Evolutionary conservation across 2,329 filamentous ascomycete genomes (phyloP).

Genomic region (Aspergillus neoniger): DNA sequence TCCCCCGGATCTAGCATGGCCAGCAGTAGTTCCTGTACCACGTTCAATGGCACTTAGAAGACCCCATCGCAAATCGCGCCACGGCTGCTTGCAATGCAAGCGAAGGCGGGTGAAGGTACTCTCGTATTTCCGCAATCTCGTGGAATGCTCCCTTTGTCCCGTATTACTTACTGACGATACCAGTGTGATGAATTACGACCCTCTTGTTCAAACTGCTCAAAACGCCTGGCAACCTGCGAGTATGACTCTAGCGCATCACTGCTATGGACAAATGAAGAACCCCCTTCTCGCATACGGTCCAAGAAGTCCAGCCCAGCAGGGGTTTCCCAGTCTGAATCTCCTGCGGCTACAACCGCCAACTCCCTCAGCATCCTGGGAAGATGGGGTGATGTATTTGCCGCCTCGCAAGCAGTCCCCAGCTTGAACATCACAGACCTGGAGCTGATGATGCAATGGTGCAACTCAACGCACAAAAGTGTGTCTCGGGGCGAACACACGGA

Average conservation of each 20-base stretch:
- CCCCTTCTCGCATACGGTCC: constrained; percentile 17
- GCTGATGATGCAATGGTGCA: constrained; percentile 45
- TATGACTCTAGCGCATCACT: constrained; percentile 35
- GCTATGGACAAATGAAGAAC: constrained; percentile 36
- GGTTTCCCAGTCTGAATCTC: constrained; percentile 18
- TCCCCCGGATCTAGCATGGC: background rate
- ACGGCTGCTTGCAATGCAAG: constrained; percentile 40
- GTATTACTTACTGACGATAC: background rate
- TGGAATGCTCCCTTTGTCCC: background rate
- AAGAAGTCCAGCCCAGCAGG: constrained; percentile 24
- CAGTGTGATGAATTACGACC: constrained; percentile 39
- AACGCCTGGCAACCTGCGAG: constrained; percentile 35
- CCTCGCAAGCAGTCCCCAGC: constrained; percentile 22
- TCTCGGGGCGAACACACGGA: constrained; percentile 34
- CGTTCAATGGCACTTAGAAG: constrained; percentile 35
- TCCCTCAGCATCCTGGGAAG: constrained; percentile 29
- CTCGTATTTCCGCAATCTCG: too few relatives aligned
- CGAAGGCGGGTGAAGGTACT: constrained; percentile 37
- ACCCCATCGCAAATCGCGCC: constrained; percentile 39
- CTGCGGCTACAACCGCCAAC: constrained; percentile 15
- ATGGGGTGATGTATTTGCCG: constrained; percentile 18
- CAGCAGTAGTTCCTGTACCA: background rate
- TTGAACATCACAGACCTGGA: constrained; percentile 50
- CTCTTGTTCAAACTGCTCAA: constrained; percentile 35
- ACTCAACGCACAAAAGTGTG: constrained; percentile 34